Evolutionary conservation across 345 rosid species (phyloP).

Genomic region (Kernera saxatilis): DNA sequence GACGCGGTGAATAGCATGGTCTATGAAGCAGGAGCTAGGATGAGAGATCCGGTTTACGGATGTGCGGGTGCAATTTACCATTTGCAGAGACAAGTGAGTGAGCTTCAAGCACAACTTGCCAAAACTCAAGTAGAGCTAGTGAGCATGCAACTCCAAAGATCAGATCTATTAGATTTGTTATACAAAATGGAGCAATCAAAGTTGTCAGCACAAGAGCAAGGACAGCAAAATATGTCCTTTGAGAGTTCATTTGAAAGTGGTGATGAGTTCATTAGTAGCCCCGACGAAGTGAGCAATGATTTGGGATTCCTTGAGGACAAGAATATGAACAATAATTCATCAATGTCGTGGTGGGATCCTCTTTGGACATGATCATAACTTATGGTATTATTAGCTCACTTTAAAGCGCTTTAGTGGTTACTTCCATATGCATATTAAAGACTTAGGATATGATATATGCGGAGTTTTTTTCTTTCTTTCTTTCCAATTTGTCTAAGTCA

Average conservation of each 20-base stretch:
- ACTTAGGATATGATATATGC: slow-evolving; percentile 29
- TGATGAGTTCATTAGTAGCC: slow-evolving; percentile 34
- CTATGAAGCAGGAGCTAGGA: slow-evolving; percentile 83
- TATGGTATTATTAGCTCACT: slow-evolving; percentile 27
- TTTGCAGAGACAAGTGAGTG: slow-evolving; percentile 70
- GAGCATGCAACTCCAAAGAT: slow-evolving; percentile 64
- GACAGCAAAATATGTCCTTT: slow-evolving; percentile 26
- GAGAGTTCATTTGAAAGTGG: slow-evolving; percentile 34
- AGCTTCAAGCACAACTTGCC: slow-evolving; percentile 81
- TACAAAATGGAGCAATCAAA: slow-evolving; percentile 51
- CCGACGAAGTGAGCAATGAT: slow-evolving; percentile 35
- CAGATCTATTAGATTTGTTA: slow-evolving; percentile 54
- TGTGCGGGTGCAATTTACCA: slow-evolving; percentile 90
- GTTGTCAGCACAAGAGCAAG: slow-evolving; percentile 29
- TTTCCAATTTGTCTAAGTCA: slow-evolving; percentile 8
- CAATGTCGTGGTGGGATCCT: slow-evolving; percentile 47
- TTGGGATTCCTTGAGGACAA: slow-evolving; percentile 39
- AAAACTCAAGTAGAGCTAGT: slow-evolving; percentile 67
- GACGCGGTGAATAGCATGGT: slow-evolving; percentile 98
- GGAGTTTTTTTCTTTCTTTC: neutral
- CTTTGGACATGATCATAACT: slow-evolving; percentile 54
- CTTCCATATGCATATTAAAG: slow-evolving; percentile 28
- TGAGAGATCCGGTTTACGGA: slow-evolving; percentile 88
- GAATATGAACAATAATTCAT: slow-evolving; percentile 21
- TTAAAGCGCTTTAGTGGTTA: slow-evolving; percentile 35